Evolutionary conservation across 2,329 filamentous ascomycete species (phyloP).

Genomic region (Emmonsia crescens): DNA sequence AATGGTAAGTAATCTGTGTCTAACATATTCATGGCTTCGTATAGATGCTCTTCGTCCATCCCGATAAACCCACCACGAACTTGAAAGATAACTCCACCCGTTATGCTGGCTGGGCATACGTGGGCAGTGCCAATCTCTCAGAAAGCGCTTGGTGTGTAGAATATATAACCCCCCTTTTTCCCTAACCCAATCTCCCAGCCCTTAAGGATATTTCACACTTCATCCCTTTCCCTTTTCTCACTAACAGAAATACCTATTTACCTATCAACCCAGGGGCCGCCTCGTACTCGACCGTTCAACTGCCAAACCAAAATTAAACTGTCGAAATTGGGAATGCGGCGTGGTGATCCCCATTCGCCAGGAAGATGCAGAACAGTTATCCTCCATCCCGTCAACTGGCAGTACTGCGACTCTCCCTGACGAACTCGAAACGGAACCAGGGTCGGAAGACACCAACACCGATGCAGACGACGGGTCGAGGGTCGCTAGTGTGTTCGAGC

Average conservation of each 20-base stretch:
- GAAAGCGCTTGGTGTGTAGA: constrained; percentile 74
- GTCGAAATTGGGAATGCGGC: constrained; percentile 93
- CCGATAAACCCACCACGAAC: constrained; percentile 16
- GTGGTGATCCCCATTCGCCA: constrained; percentile 56
- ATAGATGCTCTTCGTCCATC: constrained; percentile 27
- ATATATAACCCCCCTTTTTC: not conserved
- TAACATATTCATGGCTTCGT: constrained; percentile 6
- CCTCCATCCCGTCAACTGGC: not conserved
- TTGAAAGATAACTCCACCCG: constrained; percentile 19
- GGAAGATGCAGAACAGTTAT: not conserved
- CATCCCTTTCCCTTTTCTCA: not conserved
- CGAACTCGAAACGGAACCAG: not conserved
- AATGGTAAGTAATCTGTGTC: not conserved
- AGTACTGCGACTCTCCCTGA: not conserved
- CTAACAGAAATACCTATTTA: not conserved
- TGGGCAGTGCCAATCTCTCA: constrained; percentile 85
- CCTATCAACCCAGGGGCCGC: constrained; percentile 51
- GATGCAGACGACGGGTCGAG: constrained; percentile 24
- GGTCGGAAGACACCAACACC: constrained; percentile 20
- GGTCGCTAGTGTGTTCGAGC: constrained; percentile 24
- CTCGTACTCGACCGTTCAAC: constrained; percentile 58
- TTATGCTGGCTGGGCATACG: constrained; percentile 60
- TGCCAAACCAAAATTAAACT: constrained; percentile 62
- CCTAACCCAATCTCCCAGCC: not conserved
- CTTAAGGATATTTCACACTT: not conserved